phyloP scores from a whole-genome alignment of 2,329 filamentous ascomycete genomes.

The Aschersonia sp. region DNA sequence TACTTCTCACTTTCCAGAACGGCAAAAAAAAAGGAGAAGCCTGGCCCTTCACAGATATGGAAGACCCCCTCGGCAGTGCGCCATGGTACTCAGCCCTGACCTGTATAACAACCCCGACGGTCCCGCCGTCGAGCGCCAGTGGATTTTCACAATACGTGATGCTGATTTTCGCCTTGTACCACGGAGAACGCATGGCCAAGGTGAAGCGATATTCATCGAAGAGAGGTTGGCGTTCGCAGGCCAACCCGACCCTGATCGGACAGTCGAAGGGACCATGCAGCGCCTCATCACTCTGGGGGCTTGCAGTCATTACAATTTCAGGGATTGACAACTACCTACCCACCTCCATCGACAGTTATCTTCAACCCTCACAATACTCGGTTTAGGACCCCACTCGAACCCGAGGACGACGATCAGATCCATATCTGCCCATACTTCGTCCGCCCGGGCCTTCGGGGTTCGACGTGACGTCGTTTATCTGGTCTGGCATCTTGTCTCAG shows the following conservation, averaged over 20 bases:
- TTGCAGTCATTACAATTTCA: background rate
- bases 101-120: background rate
- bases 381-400: background rate
- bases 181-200: background rate
- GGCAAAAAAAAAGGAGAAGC: background rate
- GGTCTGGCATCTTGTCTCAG: too few species aligned
- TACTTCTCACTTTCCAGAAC: background rate
- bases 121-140: background rate
- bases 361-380: background rate
- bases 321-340: background rate
- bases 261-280: background rate
- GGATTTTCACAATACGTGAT: background rate
- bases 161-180: background rate
- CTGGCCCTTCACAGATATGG: background rate
- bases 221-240: background rate
- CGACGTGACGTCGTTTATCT: too few species aligned
- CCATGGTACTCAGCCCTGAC: background rate
- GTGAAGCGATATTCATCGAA: background rate
- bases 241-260: background rate
- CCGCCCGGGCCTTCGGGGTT: too few species aligned
- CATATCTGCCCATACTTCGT: too few species aligned
- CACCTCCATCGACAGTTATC: background rate
- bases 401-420: background rate
- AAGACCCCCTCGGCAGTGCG: slow-evolving; percentile 1
- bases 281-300: background rate